Evolutionary conservation across 345 rosid species (phyloP).

Genomic region (Aegle marmelos): DNA sequence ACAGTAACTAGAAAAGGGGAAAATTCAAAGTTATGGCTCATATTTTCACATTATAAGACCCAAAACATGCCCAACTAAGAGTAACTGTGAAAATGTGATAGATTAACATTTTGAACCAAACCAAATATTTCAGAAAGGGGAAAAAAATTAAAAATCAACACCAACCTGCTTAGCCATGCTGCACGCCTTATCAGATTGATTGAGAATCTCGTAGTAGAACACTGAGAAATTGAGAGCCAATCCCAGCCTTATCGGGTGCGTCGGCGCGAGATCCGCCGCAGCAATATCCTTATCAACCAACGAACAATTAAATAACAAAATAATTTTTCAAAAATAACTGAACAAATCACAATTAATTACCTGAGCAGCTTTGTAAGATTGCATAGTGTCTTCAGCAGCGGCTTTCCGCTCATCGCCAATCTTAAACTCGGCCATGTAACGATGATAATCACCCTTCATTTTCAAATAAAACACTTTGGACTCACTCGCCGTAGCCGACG

Average conservation of each 20-base stretch:
- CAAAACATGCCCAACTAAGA: too few relatives aligned
- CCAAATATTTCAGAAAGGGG: too few relatives aligned
- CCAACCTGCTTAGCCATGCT: slow-evolving; percentile 91
- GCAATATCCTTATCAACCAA: slow-evolving; percentile 57
- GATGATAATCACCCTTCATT: slow-evolving; percentile 94
- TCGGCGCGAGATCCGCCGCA: slow-evolving; percentile 74
- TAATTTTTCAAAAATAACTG: too few relatives aligned
- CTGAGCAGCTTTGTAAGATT: slow-evolving; percentile 92
- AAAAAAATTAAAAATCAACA: background rate
- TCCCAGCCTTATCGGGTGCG: slow-evolving; percentile 90
- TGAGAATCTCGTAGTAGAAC: slow-evolving; percentile 88
- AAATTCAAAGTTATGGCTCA: background rate
- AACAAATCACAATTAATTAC: slow-evolving; percentile 18
- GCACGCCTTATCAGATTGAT: slow-evolving; percentile 88
- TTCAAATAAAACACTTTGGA: slow-evolving; percentile 32
- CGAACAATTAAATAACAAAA: background rate
- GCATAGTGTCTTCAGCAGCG: slow-evolving; percentile 95
- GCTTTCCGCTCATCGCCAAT: slow-evolving; percentile 82
- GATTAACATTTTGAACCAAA: too few relatives aligned
- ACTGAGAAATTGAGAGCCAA: slow-evolving; percentile 85
- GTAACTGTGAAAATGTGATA: too few relatives aligned
- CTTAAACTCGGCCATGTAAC: slow-evolving; percentile 93
- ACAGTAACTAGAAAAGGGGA: too few relatives aligned
- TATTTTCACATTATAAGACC: too few relatives aligned
- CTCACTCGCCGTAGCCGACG: slow-evolving; percentile 73